phyloP scores from a whole-genome alignment of 2,329 filamentous ascomycete species.

The Arachnomyces sp. region DNA sequence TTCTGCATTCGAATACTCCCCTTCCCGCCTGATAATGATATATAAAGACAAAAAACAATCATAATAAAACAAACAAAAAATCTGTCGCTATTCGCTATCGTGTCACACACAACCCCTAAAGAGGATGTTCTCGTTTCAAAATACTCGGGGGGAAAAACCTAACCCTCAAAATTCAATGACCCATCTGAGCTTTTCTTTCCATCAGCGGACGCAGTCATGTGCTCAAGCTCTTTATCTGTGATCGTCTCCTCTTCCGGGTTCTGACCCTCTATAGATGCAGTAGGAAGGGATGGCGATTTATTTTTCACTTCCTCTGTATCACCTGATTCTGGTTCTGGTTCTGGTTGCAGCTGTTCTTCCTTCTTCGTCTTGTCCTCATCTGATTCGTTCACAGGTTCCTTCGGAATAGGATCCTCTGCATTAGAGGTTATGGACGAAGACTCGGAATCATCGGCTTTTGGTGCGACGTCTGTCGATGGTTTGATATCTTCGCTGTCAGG shows the following conservation, averaged over 20 bases:
- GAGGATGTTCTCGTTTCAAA: no score
- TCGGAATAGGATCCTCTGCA: background rate
- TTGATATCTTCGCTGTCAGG: background rate
- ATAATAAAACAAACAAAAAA: no score
- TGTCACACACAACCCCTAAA: no score
- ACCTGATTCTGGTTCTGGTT: background rate
- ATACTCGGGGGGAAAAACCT: no score
- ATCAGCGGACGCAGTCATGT: conserved; percentile 19
- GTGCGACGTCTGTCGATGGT: background rate
- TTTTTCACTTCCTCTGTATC: no score
- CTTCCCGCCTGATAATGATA: no score
- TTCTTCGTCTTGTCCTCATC: background rate
- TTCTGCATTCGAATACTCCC: no score
- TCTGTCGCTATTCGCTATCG: no score
- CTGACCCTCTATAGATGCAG: background rate
- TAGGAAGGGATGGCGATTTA: no score
- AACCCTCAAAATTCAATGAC: background rate
- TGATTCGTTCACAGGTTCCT: background rate
- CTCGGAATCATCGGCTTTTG: background rate
- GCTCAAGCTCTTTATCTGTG: conserved; percentile 18
- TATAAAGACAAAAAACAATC: no score
- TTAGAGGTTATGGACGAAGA: background rate
- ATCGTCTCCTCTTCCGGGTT: conserved; percentile 3
- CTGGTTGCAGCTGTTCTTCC: no score
- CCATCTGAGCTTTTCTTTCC: conserved; percentile 21